Evolutionary conservation across 805 yeast species (phyloP).

Genomic region (Kregervanrija pseudodelftensis): DNA sequence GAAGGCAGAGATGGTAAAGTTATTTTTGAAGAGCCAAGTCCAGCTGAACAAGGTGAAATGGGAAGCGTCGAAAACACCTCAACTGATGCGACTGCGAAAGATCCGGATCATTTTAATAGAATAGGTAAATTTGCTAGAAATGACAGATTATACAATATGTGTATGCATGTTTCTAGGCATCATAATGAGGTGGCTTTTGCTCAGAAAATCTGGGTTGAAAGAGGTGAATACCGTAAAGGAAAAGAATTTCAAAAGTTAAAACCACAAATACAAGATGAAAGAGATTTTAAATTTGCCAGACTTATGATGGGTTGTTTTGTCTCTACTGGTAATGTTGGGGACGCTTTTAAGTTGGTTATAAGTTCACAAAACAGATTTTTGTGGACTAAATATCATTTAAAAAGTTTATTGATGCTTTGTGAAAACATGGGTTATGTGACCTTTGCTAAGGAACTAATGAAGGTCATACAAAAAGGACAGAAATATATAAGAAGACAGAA

Average conservation of each 20-base stretch:
- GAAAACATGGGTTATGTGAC: slow-evolving; percentile 37
- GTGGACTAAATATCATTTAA: slow-evolving; percentile 53
- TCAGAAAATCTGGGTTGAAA: slow-evolving; percentile 63
- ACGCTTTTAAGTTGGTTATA: slow-evolving; percentile 61
- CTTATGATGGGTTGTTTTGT: slow-evolving; percentile 59
- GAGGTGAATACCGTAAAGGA: slow-evolving; percentile 67
- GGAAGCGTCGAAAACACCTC: slow-evolving; percentile 13
- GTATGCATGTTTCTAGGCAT: slow-evolving; percentile 58
- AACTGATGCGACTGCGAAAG: slow-evolving; percentile 8
- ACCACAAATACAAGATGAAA: slow-evolving; percentile 30
- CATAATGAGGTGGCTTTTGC: slow-evolving; percentile 53
- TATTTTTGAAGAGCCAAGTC: slow-evolving; percentile 16
- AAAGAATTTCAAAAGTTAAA: slow-evolving; percentile 36
- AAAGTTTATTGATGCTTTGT: slow-evolving; percentile 33
- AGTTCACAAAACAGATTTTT: slow-evolving; percentile 62
- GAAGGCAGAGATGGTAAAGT: slow-evolving; percentile 20
- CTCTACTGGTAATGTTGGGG: slow-evolving; percentile 47
- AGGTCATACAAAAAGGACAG: slow-evolving; percentile 17
- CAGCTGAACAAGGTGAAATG: neutral
- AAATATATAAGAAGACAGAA: slow-evolving; percentile 9
- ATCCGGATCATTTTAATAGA: neutral
- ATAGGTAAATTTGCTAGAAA: slow-evolving; percentile 30
- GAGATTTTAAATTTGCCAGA: slow-evolving; percentile 66
- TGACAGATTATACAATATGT: slow-evolving; percentile 49
- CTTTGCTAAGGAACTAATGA: slow-evolving; percentile 22